Base-by-base conservation (phyloP, 768 basidiomycete species). In the Hydnomerulius pinastri region DNA sequence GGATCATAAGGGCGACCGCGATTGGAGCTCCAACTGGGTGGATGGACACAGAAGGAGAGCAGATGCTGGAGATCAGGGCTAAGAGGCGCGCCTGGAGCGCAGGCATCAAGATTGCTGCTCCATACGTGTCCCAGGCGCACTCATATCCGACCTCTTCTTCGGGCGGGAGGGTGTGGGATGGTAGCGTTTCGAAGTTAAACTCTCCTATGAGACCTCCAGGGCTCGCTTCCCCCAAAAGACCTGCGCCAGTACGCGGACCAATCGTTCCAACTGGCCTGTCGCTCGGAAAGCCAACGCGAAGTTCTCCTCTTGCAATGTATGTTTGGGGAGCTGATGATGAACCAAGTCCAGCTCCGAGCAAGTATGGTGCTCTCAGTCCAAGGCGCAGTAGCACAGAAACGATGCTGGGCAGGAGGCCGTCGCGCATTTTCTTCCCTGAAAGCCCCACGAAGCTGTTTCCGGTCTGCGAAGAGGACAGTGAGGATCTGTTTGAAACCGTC, bases 61-160 rank as follows among this genome's bases (percentile, higher is more conserved):
- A 35, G 13, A 65, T 80, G 6, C 70, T 88, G 20, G 84, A 85
- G 62, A 73, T 80, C 33, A 78, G 77, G 54, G 78, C 80, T 28
- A 74, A 80, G 32, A 75, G 87, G 25, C 74, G 85, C 9, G 87
- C 87, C 6, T 90, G 87, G 87, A 73, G 80, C 46, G 80, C 80
- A 53, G 71, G 77, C 29, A 73, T 75, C 17, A 72, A 79, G 51
- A 60, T 75, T 42, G 67, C 69, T 43, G 60, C 65, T 1, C 61
- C 61, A 2, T 67, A 65, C 51, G 23, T 25, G 4, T 29, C 29
- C 24, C 21, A 9, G 15, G 25, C 21, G 13, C 29, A 28, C 33
- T 48, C 36, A 3, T 24, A 53, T 17, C 51, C 46, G 13, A n/a
- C 39, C 2, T 27, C 46, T 17, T 42, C 29, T 38, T 41, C 30